These are phyloP conservation scores for Pythium plurisporium DNA, from an alignment of 352 stramenopile genomes.

Conservation along the genomic window DNA sequence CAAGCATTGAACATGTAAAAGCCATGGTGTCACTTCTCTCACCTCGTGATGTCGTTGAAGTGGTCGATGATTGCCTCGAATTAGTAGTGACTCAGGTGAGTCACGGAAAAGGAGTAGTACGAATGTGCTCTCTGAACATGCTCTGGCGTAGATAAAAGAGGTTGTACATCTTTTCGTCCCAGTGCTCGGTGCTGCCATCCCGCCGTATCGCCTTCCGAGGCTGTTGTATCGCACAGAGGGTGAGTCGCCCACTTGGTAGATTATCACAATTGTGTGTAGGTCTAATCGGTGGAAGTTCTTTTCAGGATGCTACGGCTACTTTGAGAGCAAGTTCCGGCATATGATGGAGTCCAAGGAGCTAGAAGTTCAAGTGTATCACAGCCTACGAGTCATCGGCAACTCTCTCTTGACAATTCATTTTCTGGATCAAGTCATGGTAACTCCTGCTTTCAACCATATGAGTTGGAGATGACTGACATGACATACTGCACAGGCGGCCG, in stretches of 20 bases:
- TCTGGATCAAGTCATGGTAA: conserved; percentile 35
- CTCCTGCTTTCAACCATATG: neutral
- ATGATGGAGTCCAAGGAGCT: conserved; percentile 77
- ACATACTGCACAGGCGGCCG: neutral
- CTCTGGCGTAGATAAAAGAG: conserved; percentile 43
- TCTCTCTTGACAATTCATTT: conserved; percentile 55
- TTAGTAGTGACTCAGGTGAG: conserved; percentile 14
- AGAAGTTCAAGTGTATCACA: conserved; percentile 81
- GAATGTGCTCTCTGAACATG: neutral
- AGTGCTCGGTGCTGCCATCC: conserved; percentile 65
- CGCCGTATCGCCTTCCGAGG: conserved; percentile 64
- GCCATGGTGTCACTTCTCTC: conserved; percentile 18
- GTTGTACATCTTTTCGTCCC: conserved; percentile 66
- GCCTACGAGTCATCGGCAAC: conserved; percentile 75
- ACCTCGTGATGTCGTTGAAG: conserved; percentile 20
- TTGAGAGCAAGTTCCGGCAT: conserved; percentile 78
- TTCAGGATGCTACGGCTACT: conserved; percentile 71
- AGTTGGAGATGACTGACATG: neutral
- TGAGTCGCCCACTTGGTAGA: neutral
- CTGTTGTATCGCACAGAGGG: conserved; percentile 65
- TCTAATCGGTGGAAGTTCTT: too few relatives aligned
- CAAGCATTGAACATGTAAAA: conserved; percentile 11
- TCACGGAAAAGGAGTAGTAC: neutral
- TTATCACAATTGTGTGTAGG: neutral
- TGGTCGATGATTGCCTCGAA: conserved; percentile 20